A percentile compares a stretch with the other conserved stretches of the same genome.
Evolutionary conservation across 177 flowering plant species (phyloP).

Genomic region (Vitis hybrid): DNA sequence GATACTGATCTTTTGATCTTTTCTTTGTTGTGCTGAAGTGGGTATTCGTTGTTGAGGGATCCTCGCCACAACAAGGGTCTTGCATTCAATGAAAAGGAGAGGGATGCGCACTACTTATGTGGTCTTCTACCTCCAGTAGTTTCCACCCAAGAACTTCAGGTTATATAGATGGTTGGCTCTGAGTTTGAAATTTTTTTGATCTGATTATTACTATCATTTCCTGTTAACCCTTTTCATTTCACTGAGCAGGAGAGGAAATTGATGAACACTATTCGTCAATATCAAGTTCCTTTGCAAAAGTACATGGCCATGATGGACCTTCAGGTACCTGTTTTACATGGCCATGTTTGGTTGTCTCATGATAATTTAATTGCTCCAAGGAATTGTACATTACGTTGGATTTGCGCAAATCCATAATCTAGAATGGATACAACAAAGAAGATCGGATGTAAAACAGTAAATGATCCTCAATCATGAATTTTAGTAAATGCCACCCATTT

Average conservation of each 20-base stretch:
- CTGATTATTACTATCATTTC: neutral
- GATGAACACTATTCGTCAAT: conserved; percentile 66
- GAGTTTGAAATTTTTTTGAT: neutral
- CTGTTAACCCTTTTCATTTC: neutral
- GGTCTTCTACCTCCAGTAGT: conserved; percentile 88
- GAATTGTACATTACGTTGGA: no score
- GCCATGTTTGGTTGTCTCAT: no score
- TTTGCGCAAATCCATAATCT: no score
- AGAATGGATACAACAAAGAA: no score
- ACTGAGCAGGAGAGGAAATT: conserved; percentile 60
- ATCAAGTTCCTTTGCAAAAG: conserved; percentile 79
- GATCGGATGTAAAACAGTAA: no score
- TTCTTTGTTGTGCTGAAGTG: conserved; percentile 45
- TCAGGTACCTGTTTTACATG: conserved; percentile 37
- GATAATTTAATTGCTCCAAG: no score
- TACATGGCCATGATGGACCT: conserved; percentile 91
- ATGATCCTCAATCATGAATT: no score
- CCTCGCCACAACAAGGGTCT: conserved; percentile 92
- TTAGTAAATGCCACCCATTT: no score
- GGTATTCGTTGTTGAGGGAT: conserved; percentile 76
- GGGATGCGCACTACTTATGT: conserved; percentile 85
- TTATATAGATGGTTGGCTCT: conserved; percentile 8
- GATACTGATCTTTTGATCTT: neutral
- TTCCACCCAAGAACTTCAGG: conserved; percentile 73
- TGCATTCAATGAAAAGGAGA: conserved; percentile 75